phyloP scores from a whole-genome alignment of 306 rosid species.

The Trifolium subterraneum region DNA sequence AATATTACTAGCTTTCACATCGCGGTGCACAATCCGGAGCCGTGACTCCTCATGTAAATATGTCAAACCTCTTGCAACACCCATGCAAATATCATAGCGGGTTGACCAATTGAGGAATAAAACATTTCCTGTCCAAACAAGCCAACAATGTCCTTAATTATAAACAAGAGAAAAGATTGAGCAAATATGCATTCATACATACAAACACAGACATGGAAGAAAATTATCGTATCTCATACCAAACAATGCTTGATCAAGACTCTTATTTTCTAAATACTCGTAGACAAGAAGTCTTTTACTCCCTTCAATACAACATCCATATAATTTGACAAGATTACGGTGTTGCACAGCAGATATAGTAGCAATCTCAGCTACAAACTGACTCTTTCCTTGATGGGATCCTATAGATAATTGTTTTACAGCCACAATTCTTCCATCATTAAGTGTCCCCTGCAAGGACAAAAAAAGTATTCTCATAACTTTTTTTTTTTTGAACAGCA shows the following conservation, averaged over 20 bases:
- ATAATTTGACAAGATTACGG: slow-evolving; percentile 75
- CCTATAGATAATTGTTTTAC: slow-evolving; percentile 78
- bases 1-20: slow-evolving; percentile 84
- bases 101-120: slow-evolving; percentile 66
- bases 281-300: slow-evolving; percentile 73
- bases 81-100: slow-evolving; percentile 70
- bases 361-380: slow-evolving; percentile 42
- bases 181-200: no score
- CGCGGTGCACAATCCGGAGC: slow-evolving; percentile 75
- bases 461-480: not conserved
- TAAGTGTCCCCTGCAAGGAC: slow-evolving; percentile 64
- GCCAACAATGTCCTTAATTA: slow-evolving; percentile 6
- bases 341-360: slow-evolving; percentile 37
- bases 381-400: slow-evolving; percentile 84
- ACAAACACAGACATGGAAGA: not conserved
- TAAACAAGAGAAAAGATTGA: slow-evolving; percentile 6
- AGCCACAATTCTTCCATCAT: slow-evolving; percentile 76
- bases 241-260: slow-evolving; percentile 44
- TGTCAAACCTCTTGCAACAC: slow-evolving; percentile 78
- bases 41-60: slow-evolving; percentile 83
- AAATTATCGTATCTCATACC: slow-evolving; percentile 52
- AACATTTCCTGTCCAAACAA: slow-evolving; percentile 49
- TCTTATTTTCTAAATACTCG: slow-evolving; percentile 59
- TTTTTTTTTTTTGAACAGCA: no score
- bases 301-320: slow-evolving; percentile 82